phyloP scores from a whole-genome alignment of 768 basidiomycete genomes.

The Dacryopinax primogenitus region DNA sequence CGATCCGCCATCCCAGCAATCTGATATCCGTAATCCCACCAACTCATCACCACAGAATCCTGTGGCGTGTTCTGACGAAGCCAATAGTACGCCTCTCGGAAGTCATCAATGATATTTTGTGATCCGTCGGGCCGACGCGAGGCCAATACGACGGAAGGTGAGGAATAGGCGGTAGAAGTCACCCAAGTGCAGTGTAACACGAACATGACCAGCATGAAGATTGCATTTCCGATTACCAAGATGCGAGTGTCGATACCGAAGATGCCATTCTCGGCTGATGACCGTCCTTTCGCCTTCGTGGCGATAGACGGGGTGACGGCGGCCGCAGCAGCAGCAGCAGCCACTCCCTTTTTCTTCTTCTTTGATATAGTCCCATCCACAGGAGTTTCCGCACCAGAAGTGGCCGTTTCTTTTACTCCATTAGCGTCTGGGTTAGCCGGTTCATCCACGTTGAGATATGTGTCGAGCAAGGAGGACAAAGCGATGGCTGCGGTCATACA shows the following conservation, averaged over 20 bases:
- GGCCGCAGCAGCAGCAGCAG: conserved; percentile 23
- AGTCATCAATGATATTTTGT: conserved; percentile 94
- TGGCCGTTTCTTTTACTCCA: conserved; percentile 23
- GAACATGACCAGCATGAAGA: conserved; percentile 74
- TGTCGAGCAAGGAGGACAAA: conserved; percentile 73
- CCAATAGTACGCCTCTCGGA: conserved; percentile 99
- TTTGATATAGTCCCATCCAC: conserved; percentile 15
- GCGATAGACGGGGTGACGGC: conserved; percentile 27
- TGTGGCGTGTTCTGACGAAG: conserved; percentile 85
- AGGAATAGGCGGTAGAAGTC: conserved; percentile 88
- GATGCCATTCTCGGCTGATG: conserved; percentile 48
- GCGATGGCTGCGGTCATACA: conserved; percentile 89
- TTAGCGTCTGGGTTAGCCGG: conserved; percentile 35
- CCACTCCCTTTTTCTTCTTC: conserved; percentile 11
- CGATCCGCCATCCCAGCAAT: conserved; percentile 98
- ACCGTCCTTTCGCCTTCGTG: conserved; percentile 50
- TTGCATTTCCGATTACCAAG: conserved; percentile 56
- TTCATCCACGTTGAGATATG: conserved; percentile 72
- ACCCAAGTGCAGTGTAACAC: conserved; percentile 96
- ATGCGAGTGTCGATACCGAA: conserved; percentile 77
- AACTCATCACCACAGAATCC: conserved; percentile 90
- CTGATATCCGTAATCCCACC: conserved; percentile 99
- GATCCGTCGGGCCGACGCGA: conserved; percentile 68
- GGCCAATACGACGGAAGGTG: conserved; percentile 89
- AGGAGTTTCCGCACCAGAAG: conserved; percentile 21